Evolutionary conservation across 2,329 filamentous ascomycete species (phyloP).

Genomic region (Dichotomopilus funicola): DNA sequence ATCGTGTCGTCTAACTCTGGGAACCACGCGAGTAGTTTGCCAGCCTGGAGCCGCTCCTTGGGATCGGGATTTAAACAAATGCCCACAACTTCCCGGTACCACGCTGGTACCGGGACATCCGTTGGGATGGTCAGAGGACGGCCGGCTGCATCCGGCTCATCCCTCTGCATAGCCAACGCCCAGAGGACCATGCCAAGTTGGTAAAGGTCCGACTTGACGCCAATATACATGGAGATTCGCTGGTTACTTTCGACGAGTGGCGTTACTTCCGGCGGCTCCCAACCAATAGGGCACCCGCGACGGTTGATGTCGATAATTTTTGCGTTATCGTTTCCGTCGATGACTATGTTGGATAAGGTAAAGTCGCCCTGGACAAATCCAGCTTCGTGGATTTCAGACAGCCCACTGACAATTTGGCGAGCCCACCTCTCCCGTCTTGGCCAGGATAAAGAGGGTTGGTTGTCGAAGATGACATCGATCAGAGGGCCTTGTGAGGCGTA

Average conservation of each 20-base stretch:
- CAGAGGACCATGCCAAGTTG: slow-evolving; percentile 97
- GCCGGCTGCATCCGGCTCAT: slow-evolving; percentile 77
- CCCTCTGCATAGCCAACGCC: slow-evolving; percentile 79
- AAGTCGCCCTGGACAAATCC: slow-evolving; percentile 98
- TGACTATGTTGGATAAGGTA: slow-evolving; percentile 93
- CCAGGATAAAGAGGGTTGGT: slow-evolving; percentile 59
- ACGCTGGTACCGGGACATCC: slow-evolving; percentile 62
- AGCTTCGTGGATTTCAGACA: slow-evolving; percentile 89
- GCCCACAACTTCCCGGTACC: slow-evolving; percentile 69
- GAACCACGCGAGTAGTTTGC: slow-evolving; percentile 63
- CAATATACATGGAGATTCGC: slow-evolving; percentile 93
- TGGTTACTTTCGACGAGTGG: slow-evolving; percentile 81
- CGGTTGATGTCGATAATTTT: slow-evolving; percentile 99
- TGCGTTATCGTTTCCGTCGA: slow-evolving; percentile 75
- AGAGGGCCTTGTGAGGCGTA: slow-evolving; percentile 82
- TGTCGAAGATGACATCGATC: slow-evolving; percentile 85
- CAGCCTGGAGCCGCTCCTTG: slow-evolving; percentile 64
- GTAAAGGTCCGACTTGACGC: slow-evolving; percentile 93
- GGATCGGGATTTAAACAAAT: slow-evolving; percentile 72
- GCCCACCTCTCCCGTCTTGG: slow-evolving; percentile 77
- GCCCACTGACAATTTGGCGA: slow-evolving; percentile 78
- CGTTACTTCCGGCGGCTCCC: slow-evolving; percentile 91
- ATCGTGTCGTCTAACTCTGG: slow-evolving; percentile 38
- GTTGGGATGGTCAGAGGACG: slow-evolving; percentile 59
- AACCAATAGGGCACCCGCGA: slow-evolving; percentile 91